phyloP scores from a whole-genome alignment of 73 alveolate species.

The Paramecium bursaria region DNA sequence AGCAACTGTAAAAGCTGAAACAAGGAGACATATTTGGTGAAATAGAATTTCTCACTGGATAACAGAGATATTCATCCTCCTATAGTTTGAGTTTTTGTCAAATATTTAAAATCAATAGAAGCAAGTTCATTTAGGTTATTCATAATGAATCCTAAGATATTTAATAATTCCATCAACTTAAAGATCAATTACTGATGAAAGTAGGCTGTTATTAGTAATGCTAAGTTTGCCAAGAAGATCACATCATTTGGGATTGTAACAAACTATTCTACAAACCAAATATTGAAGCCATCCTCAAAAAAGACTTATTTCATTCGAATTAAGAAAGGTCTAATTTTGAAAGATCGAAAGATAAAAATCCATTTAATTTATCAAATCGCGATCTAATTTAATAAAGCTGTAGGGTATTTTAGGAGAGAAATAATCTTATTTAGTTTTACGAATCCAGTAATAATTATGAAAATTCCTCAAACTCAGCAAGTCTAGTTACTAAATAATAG shows the following conservation, averaged over 20 bases:
- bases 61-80: neutral
- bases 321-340: neutral
- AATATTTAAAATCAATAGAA: slow-evolving; percentile 16
- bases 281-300: slow-evolving; percentile 19
- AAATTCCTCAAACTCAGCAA: neutral
- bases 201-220: neutral
- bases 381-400: neutral
- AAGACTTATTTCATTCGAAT: neutral
- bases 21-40: slow-evolving; percentile 35
- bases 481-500: neutral
- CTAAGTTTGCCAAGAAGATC: slow-evolving; percentile 13
- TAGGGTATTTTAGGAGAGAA: neutral
- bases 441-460: neutral
- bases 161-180: slow-evolving; percentile 2
- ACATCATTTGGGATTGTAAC: slow-evolving; percentile 42
- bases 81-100: slow-evolving; percentile 3
- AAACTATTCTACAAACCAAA: slow-evolving; percentile 21
- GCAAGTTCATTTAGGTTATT: neutral
- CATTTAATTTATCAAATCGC: neutral
- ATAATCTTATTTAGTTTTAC: neutral
- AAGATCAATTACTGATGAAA: slow-evolving; percentile 23
- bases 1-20: neutral
- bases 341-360: slow-evolving; percentile 11
- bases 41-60: neutral
- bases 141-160: neutral